Evolutionary conservation across 1,284 basidiomycete genomes (phyloP).

Genomic region (Moesziomyces sp.): DNA sequence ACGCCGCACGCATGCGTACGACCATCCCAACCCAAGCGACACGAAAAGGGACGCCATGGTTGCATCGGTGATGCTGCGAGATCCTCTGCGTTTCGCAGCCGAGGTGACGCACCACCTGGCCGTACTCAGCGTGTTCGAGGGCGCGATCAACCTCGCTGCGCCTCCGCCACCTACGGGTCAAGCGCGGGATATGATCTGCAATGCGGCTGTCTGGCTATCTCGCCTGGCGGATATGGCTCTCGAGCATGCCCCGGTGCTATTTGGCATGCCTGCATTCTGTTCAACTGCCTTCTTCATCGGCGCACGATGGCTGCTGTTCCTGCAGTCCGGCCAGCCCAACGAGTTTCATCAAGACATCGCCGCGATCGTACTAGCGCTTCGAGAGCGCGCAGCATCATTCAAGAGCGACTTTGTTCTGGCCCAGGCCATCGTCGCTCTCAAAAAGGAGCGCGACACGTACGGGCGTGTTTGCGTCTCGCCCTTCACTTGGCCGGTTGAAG

Average conservation of each 20-base stretch:
- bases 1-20: slow-evolving; percentile 1
- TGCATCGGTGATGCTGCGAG: slow-evolving; percentile 13
- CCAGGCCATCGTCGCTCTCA: slow-evolving; percentile 22
- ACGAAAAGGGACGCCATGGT: slow-evolving; percentile 10
- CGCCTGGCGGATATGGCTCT: slow-evolving; percentile 29
- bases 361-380: slow-evolving; percentile 9
- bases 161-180: slow-evolving; percentile 3
- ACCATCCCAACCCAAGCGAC: neutral
- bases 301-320: slow-evolving; percentile 23
- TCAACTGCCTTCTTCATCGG: slow-evolving; percentile 22
- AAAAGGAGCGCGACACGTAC: slow-evolving; percentile 18
- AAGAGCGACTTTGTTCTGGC: slow-evolving; percentile 16
- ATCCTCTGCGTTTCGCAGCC: slow-evolving; percentile 23
- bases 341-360: slow-evolving; percentile 20
- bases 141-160: slow-evolving; percentile 12
- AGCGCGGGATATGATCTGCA: slow-evolving; percentile 17
- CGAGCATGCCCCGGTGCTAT: slow-evolving; percentile 4
- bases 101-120: slow-evolving; percentile 31
- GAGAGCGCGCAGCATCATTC: slow-evolving; percentile 10
- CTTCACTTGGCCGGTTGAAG: slow-evolving; percentile 34
- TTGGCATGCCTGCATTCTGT: slow-evolving; percentile 20
- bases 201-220: slow-evolving; percentile 30
- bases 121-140: slow-evolving; percentile 24
- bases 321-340: slow-evolving; percentile 13
- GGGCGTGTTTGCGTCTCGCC: slow-evolving; percentile 35